These are phyloP conservation scores for Termitomyces sp. DNA, from an alignment of 768 basidiomycete species.

Conservation along the genomic window DNA sequence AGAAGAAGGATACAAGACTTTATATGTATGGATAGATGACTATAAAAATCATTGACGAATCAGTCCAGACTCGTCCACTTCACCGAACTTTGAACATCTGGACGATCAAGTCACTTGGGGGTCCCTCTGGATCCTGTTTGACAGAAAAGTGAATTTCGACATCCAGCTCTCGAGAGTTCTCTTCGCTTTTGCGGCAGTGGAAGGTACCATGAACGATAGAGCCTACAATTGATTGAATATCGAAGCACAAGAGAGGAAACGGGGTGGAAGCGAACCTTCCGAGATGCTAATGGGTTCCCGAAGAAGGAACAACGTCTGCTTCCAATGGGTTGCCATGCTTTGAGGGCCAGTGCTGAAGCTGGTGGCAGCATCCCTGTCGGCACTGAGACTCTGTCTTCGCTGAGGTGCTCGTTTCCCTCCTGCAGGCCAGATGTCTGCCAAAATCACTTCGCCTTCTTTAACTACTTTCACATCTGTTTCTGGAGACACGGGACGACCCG, in stretches of 20 bases:
- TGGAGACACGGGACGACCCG: constrained; percentile 50
- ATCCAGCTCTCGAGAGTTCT: constrained; percentile 85
- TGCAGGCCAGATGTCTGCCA: constrained; percentile 82
- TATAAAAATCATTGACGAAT: not conserved
- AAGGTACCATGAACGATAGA: constrained; percentile 77
- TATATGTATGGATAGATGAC: not conserved
- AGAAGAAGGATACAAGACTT: not conserved
- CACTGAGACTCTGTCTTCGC: constrained; percentile 56
- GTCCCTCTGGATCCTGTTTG: constrained; percentile 35
- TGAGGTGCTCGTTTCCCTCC: constrained; percentile 61
- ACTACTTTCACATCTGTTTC: constrained; percentile 51
- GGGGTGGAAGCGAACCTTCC: constrained; percentile 54
- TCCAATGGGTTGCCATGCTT: constrained; percentile 93
- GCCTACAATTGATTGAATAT: constrained; percentile 40
- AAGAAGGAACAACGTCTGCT: constrained; percentile 89
- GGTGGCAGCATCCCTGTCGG: constrained; percentile 45
- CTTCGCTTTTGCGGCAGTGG: constrained; percentile 73
- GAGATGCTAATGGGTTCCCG: constrained; percentile 72
- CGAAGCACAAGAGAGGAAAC: not conserved
- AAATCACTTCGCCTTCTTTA: constrained; percentile 53
- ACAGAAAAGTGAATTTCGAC: constrained; percentile 85
- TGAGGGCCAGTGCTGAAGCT: constrained; percentile 91
- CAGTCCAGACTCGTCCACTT: constrained; percentile 5
- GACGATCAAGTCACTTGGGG: constrained; percentile 45
- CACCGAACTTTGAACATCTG: constrained; percentile 81